Evolutionary conservation across 768 basidiomycete genomes (phyloP).

Genomic region (Naganishia antarctica): DNA sequence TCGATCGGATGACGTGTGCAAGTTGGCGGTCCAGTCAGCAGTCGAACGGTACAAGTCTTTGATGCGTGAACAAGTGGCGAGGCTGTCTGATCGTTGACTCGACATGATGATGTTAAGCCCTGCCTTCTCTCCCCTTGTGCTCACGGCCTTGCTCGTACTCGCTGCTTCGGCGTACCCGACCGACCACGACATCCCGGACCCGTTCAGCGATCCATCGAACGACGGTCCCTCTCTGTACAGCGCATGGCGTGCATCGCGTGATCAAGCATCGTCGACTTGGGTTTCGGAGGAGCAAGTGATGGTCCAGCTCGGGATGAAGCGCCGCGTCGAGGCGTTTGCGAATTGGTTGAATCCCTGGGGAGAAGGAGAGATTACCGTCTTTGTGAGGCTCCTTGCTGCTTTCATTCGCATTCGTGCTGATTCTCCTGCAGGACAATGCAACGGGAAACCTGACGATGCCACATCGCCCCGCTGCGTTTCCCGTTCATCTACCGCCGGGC

Average conservation of each 20-base stretch:
- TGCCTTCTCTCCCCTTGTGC: neutral
- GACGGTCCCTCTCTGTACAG: neutral
- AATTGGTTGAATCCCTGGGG: constrained; percentile 28
- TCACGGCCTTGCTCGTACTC: neutral
- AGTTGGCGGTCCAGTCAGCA: no score
- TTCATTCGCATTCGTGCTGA: neutral
- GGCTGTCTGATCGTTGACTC: neutral
- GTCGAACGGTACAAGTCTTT: neutral
- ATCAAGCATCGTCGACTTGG: neutral
- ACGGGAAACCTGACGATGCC: constrained; percentile 38
- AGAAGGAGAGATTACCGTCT: constrained; percentile 22
- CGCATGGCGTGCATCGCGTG: neutral
- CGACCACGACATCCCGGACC: constrained; percentile 7
- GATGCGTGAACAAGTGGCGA: neutral
- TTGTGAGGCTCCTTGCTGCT: constrained; percentile 9
- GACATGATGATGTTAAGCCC: neutral
- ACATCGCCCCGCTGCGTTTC: constrained; percentile 46
- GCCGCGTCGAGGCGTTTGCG: constrained; percentile 16
- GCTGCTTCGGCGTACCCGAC: neutral
- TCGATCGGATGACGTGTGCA: no score
- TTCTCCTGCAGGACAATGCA: constrained; percentile 5
- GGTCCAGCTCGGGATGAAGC: neutral
- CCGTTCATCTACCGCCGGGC: constrained; percentile 28
- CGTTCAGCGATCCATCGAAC: constrained; percentile 18
- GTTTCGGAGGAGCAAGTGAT: neutral